phyloP scores from a whole-genome alignment of 2,329 filamentous ascomycete genomes.

The Calonectria pseudoturangicola region DNA sequence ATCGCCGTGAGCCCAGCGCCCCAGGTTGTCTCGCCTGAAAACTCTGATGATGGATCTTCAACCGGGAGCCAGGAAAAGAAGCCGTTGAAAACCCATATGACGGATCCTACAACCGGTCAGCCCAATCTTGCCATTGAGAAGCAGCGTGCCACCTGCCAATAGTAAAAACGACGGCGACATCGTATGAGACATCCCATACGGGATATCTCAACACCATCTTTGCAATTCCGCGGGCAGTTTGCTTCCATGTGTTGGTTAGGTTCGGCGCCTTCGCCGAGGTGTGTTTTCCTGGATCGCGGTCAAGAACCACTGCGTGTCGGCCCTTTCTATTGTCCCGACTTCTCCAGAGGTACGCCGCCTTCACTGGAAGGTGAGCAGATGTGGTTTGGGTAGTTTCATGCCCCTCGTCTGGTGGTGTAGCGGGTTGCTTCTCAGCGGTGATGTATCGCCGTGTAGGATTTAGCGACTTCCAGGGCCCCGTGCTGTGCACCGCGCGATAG shows the following conservation, averaged over 20 bases:
- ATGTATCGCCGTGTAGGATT: conserved; percentile 42
- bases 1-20: conserved; percentile 79
- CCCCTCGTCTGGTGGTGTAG: neutral
- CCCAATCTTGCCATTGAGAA: neutral
- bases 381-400: conserved; percentile 49
- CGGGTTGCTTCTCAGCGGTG: conserved; percentile 24
- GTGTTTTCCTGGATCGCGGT: conserved; percentile 39
- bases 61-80: conserved; percentile 80
- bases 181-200: conserved; percentile 65
- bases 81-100: conserved; percentile 75
- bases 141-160: conserved; percentile 53
- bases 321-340: conserved; percentile 67
- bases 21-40: conserved; percentile 69
- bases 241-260: conserved; percentile 53
- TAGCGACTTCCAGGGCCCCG: conserved; percentile 34
- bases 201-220: conserved; percentile 62
- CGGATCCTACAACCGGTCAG: conserved; percentile 58
- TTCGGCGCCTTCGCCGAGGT: conserved; percentile 46
- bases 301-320: conserved; percentile 58
- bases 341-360: conserved; percentile 61
- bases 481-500: conserved; percentile 38
- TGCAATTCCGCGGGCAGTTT: conserved; percentile 55
- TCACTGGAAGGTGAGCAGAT: conserved; percentile 38
- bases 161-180: conserved; percentile 63
- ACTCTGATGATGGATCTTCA: conserved; percentile 70